Evolutionary conservation across 1,284 basidiomycete genomes (phyloP).

Genomic region (Sporisorium graminicola): DNA sequence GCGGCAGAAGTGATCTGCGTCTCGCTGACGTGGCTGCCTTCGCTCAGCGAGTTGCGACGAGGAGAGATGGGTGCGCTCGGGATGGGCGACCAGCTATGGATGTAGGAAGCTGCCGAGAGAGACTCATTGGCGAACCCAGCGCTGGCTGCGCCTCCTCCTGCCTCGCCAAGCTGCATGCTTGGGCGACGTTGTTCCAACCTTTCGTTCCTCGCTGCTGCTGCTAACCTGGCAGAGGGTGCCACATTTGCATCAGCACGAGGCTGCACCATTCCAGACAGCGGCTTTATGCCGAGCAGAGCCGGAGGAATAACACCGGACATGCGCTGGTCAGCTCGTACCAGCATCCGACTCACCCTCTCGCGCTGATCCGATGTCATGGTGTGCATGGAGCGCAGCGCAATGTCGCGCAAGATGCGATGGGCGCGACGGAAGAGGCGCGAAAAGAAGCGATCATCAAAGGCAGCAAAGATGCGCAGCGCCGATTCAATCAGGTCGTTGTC

Average conservation of each 20-base stretch:
- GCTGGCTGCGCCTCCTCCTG: conserved; percentile 11
- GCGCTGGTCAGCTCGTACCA: conserved; percentile 36
- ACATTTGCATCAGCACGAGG: conserved; percentile 23
- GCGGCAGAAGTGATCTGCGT: conserved; percentile 31
- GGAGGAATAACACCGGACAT: conserved; percentile 28
- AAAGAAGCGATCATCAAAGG: conserved; percentile 54
- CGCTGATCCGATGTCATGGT: conserved; percentile 53
- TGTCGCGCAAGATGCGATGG: conserved; percentile 49
- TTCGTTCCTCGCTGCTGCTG: conserved; percentile 7
- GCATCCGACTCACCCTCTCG: conserved; percentile 50
- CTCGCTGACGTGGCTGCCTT: conserved; percentile 25
- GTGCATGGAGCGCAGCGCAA: conserved; percentile 49
- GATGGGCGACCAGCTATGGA: conserved; percentile 51
- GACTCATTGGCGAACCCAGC: conserved; percentile 15
- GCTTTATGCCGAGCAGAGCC: conserved; percentile 28
- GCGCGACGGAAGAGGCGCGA: conserved; percentile 49
- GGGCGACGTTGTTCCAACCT: conserved; percentile 15
- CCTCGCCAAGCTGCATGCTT: conserved; percentile 24
- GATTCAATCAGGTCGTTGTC: conserved; percentile 59
- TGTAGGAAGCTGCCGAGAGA: conserved; percentile 47
- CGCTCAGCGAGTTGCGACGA: conserved; percentile 38
- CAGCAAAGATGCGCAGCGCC: conserved; percentile 54
- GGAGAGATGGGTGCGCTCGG: conserved; percentile 52
- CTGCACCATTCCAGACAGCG: conserved; percentile 14
- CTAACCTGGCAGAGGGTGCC: conserved; percentile 35